Base-by-base conservation (phyloP, 2,329 filamentous ascomycete species). In the Cytospora piceae region DNA sequence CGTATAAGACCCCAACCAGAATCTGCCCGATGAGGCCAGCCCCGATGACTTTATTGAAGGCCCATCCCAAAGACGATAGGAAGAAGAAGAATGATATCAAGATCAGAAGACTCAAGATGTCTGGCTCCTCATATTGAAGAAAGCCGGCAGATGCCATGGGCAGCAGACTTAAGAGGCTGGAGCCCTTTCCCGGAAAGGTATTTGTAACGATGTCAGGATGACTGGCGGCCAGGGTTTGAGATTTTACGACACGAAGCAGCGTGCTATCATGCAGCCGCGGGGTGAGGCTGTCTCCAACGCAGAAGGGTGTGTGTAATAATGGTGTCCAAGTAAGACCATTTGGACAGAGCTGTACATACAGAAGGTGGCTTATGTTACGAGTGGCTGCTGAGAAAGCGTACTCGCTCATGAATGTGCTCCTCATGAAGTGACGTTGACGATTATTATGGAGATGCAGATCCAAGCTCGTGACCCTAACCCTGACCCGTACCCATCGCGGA, bases 21-120 rank as follows among this genome's bases (percentile, higher is more conserved):
- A 82, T 82, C 54, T 80, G 79, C 5, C 81, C 81, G 49, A 83
- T 79, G 27, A 82, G 77, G 2, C 80, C 79, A 8, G 80, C 80
- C 12, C 76, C 77, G 54, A 82, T 73, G 37, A 80, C 65, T 68
- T 77, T 77, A 24, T 77, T 74, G 2, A 78, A 78, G 0, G 77
- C 27, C 76, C 76, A 81, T 74, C 78, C 76, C 20, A 78, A 75
- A 6, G 80, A 66, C 1, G 76, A 78, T 0, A 81, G 73, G 53
- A 81, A 74, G 68, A 80, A 74, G 69, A 82, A 81, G 68, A 82
- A 82, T 0, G 80, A 82, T 1, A 81, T 70, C 24, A 81, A 71
- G 3, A 77, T 74, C 5, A 82, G 71, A 37, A 81, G 77, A 24
- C 75, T 69, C 67, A 77, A 73, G 63, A 79, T 75, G 63, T 71